Percentiles rank a stretch among this genome's conserved stretches.
Evolutionary conservation across 202 grass and related monocot species (phyloP).

Genomic region (Schoenoplectus tabernaemontani): DNA sequence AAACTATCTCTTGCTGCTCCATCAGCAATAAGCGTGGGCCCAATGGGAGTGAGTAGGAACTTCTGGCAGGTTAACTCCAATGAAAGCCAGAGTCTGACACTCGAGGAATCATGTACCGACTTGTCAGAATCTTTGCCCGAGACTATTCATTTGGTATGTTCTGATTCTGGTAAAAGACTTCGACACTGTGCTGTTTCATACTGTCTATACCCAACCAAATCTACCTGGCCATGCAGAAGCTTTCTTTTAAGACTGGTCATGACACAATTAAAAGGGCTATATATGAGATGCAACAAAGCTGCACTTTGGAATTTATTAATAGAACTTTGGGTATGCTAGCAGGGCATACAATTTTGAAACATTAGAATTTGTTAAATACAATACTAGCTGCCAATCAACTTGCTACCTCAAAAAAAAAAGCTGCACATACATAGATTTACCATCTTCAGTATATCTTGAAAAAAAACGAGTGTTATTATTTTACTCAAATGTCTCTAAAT

Average conservation of each 20-base stretch:
- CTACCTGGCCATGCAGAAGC: not conserved
- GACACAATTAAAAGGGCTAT: not conserved
- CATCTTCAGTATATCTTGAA: not conserved
- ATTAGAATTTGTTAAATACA: too few relatives aligned
- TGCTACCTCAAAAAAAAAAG: too few relatives aligned
- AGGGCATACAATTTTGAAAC: too few relatives aligned
- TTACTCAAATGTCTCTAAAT: not conserved
- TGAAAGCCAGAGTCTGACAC: slow-evolving; percentile 37
- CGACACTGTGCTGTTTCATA: not conserved
- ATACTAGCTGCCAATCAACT: too few relatives aligned
- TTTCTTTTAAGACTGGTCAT: not conserved
- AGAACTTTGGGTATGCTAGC: too few relatives aligned
- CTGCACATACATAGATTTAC: not conserved
- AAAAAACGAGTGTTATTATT: not conserved
- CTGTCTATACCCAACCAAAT: not conserved
- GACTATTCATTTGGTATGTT: slow-evolving; percentile 10
- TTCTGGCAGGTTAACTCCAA: slow-evolving; percentile 50
- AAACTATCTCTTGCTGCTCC: slow-evolving; percentile 38
- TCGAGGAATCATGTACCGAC: slow-evolving; percentile 25
- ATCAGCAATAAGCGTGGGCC: slow-evolving; percentile 24
- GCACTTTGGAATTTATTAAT: too few relatives aligned
- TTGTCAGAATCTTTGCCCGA: slow-evolving; percentile 28
- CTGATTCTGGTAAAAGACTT: not conserved
- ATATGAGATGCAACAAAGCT: not conserved
- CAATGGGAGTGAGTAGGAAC: slow-evolving; percentile 36